Base-by-base conservation (phyloP, 2,329 filamentous ascomycete genomes). In the Aspergillus versicolor region DNA sequence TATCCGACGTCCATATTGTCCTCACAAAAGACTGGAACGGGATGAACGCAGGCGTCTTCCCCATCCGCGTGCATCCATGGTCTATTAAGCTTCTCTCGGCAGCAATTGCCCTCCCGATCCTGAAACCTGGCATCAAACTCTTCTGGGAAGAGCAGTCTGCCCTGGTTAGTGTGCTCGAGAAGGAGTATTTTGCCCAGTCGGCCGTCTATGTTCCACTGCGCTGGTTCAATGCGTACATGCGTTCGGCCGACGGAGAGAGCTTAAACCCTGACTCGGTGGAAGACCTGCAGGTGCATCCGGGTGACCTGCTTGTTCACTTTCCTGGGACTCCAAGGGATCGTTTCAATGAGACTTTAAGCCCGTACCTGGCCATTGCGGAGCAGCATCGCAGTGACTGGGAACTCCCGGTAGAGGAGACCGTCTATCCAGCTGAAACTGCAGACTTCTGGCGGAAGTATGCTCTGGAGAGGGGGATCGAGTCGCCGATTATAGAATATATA, bases 41-140 rank as follows among this genome's bases (percentile, higher is more conserved):
- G 11, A 61, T 75, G 30, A 73, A 75, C 47, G 66, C 66, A 34
- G 71, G 72, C 5, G 64, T 70, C 7, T 73, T 75, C 57, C 63
- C 70, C 24, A 61, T 75, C 38, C 68, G 71, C 17, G 71, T 75
- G 22, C 64, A 70, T 30, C 61, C 63, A 21, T 75, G 72, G 72
- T 70, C 66, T 12, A 61, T 74, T 24, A 58, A 68, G 9, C 58
- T 73, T 11, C 61, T 75, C 13, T 64, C 65, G 21, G 64, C 68
- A 15, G 61, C 61, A 5, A 63, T 72, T 19, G 61, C 67, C 34
- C 69, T 69, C 46, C 67, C 62, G 8, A 19, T 52, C 13, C 50
- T 63, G 17, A 57, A 64, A 12, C 69, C 70, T 4, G 53, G 66
- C 9, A 49, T 63, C 19, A 11, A 55, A 2, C 63, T 72, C 6